Evolutionary conservation across 2,329 filamentous ascomycete species (phyloP), one percentile per base, ranked within the genome.

Genomic region (Sclerotinia sclerotiorum): DNA sequence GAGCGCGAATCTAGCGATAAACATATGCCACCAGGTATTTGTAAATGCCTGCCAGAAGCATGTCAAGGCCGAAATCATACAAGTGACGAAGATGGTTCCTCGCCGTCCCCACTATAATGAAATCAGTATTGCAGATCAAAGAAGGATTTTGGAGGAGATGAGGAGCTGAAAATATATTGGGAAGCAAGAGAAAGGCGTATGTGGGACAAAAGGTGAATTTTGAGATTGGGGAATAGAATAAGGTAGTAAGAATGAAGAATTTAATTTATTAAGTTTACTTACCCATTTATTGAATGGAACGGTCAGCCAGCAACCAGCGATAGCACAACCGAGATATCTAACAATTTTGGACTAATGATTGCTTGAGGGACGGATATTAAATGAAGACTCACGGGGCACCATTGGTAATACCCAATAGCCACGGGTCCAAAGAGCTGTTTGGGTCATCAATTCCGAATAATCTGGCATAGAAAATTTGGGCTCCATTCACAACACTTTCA

Each of bases 241-340:
- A 24, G 48, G 48, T 24, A n/a, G 3, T 11, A 51, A n/a, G 48
- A 51, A 24, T n/a, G n/a, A 51, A 51, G 3, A 11, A 5, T 51
- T 49, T 51, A 27, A 27, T 10, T 3, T n/a, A 24, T n/a, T 27
- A 51, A 27, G 48, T 11, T 24, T 51, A 29, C 57, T 56, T 39
- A 56, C 54, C 54, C 54, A 81, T 67, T 87, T 85, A 79, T 93
- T 93, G 78, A 92, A 84, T 0, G 90, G 90, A 49, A 88, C 87
- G 0, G 89, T 92, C 58, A 90, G 81, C 90, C 90, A 93, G 78
- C 89, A 92, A 27, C 90, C 88, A 60, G 90, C 77, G 55, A 91
- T 79, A 4, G 89, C 88, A 72, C 87, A 92, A 79, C 87, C 87
- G 29, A 92, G 83, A 72, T 89, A 89, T 0, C 58, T 61, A 21